Base-by-base conservation (phyloP, 2,329 filamentous ascomycete genomes). In the Sclerotinia minor region DNA sequence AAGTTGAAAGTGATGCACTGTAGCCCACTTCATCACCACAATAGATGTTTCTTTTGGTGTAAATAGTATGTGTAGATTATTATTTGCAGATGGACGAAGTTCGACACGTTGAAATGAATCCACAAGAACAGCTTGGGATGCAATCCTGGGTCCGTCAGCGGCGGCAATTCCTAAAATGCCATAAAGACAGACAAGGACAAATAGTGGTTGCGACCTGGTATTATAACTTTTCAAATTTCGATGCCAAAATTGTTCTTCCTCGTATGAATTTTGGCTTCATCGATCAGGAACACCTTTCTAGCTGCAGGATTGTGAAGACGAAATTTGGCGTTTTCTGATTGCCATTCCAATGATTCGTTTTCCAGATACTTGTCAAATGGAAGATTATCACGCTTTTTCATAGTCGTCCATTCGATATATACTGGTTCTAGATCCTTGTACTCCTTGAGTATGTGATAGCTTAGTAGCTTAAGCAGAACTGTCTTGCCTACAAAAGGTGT, bases 131-230 rank as follows among this genome's bases (percentile, higher is more conserved):
- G 24, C 41, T 21, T 59, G 57, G 17, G 24, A 59, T 45, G 45
- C 24, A 6, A 59, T 54, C 1, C 6, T 0, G 6, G 38, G 13
- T 5, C 45, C 24, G 13, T 59, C 24, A 8, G 7, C 45, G 2
- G 7, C 32, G 19, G 24, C 13, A 21, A 45, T 21, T 1, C 24
- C 57, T 29, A 11, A 9, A 59, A 9, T 15, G 5, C 24, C 41
- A n/a, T 29, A 59, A 59, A 47, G 57, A 8, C 57, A 59, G 24
- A 29, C 57, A 29, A 59, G 41, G 17, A 59, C 57, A 6, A 59
- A 59, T 13, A 59, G 29, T 15, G 24, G 1, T 15, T 21, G 41
- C 9, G 15, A 21, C 15, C 57, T 32, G 13, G 57, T 59, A 41
- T n/a, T 32, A 24, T 5, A 9, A 5, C n/a, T 59, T 11, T n/a